These are phyloP conservation scores for Plasmopara muralis DNA, from an alignment of 352 stramenopile species.

Conservation along the genomic window DNA sequence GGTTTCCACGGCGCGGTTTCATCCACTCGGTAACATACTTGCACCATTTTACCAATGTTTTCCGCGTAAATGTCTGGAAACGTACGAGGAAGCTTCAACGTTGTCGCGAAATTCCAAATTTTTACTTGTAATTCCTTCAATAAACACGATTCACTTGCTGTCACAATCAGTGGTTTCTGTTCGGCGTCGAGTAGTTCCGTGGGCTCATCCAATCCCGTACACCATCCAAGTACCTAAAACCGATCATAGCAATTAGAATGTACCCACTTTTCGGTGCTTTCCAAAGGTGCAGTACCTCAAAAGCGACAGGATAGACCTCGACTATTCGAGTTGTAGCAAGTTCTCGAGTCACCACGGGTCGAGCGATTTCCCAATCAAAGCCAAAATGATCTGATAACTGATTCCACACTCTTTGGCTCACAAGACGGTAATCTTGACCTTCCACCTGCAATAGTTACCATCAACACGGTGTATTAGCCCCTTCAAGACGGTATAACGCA, in stretches of 20 bases:
- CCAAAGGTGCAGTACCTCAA: slow-evolving; percentile 36
- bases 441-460: slow-evolving; percentile 35
- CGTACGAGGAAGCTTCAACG: slow-evolving; percentile 25
- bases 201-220: slow-evolving; percentile 16
- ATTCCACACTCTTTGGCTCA: slow-evolving; percentile 70
- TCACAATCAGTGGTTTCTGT: slow-evolving; percentile 38
- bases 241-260: neutral
- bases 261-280: no score
- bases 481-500: no score
- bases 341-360: slow-evolving; percentile 46
- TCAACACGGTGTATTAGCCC: neutral
- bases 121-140: slow-evolving; percentile 39
- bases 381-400: slow-evolving; percentile 51
- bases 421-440: slow-evolving; percentile 49
- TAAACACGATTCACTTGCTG: slow-evolving; percentile 28
- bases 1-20: slow-evolving; percentile 37
- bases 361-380: slow-evolving; percentile 66
- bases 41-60: slow-evolving; percentile 28
- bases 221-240: slow-evolving; percentile 25
- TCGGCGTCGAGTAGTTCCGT: slow-evolving; percentile 26
- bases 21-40: slow-evolving; percentile 42
- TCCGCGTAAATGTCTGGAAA: slow-evolving; percentile 31
- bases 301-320: slow-evolving; percentile 64
- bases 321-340: slow-evolving; percentile 37
- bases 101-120: slow-evolving; percentile 29